Base-by-base conservation (phyloP, 495 filamentous ascomycete genomes). In the Extremus antarcticus region DNA sequence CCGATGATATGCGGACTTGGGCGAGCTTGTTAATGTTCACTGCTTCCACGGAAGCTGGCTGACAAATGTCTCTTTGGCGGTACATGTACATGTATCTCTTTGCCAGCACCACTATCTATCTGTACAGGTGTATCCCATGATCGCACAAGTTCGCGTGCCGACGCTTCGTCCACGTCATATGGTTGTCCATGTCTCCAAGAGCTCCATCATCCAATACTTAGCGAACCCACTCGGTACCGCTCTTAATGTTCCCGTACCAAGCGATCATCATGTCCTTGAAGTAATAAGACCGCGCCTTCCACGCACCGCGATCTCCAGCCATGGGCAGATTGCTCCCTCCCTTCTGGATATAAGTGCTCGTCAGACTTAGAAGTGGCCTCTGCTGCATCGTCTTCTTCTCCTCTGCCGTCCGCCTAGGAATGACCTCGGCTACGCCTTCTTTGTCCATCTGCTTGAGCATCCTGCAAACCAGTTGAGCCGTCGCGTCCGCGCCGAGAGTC, bases 401-500 rank as follows among this genome's bases (percentile, higher is more conserved):
- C 17, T 56, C 35, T 41, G 69, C 61, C 17, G 50, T 43, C 24
- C 70, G 53, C 1, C 70, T 40, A 1, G 62, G 62, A 23, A 67
- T 61, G 0, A 70, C 67, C 11, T 51, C 61, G 9, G 65, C 54
- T 47, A 70, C 67, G 25, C 76, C 53, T 8, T 70, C 67, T 20
- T 63, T 63, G 54, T 73, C 57, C 62, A 78, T 65, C 3, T 66
- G 64, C 39, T 70, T 68, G 22, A 80, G 51, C 48, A 76, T 57
- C 3, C 79, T 74, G 10, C 61, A 63, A 16, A 80, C 43, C 24
- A 78, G 66, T 17, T 70, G 71, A 1, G 74, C 73, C 2, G 76
- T 74, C 0, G 74, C 71, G 58, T 84, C 80, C 1, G 78, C 71
- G 19, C 79, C 78, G 0, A 84, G 66, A 0, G 81, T 83, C 81